phyloP scores from a whole-genome alignment of 2,329 filamentous ascomycete genomes.

The Botrytis sinoallii region DNA sequence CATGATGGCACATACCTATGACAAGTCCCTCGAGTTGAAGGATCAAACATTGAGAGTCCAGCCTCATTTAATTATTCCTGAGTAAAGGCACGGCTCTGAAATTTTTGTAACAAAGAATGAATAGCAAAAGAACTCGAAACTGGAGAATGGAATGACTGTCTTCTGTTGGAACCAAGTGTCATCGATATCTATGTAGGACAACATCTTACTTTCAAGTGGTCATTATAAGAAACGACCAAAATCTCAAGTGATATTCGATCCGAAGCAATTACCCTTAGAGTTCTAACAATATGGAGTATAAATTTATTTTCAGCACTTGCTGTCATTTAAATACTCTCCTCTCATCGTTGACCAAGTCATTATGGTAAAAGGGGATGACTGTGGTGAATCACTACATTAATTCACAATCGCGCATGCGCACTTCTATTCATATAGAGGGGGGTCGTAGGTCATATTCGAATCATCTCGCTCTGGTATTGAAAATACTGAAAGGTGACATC shows the following conservation, averaged over 20 bases:
- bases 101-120: background rate
- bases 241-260: background rate
- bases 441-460: background rate
- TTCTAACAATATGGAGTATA: no score
- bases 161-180: background rate
- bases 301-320: background rate
- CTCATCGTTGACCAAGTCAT: background rate
- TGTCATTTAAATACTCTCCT: background rate
- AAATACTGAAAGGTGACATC: background rate
- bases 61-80: background rate
- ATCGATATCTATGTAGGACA: background rate
- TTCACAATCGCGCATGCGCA: background rate
- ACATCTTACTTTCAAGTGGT: background rate
- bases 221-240: background rate
- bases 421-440: background rate
- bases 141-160: background rate
- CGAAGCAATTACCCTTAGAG: no score
- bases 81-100: background rate
- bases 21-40: background rate
- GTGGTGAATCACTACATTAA: background rate
- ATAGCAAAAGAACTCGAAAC: background rate
- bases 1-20: background rate
- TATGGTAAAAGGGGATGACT: background rate
- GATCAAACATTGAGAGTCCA: background rate
- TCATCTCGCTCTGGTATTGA: background rate